Evolutionary conservation across 148 eudicot species (phyloP), one percentile per base, ranked within the genome.

Genomic region (Hydrangea macrophylla): DNA sequence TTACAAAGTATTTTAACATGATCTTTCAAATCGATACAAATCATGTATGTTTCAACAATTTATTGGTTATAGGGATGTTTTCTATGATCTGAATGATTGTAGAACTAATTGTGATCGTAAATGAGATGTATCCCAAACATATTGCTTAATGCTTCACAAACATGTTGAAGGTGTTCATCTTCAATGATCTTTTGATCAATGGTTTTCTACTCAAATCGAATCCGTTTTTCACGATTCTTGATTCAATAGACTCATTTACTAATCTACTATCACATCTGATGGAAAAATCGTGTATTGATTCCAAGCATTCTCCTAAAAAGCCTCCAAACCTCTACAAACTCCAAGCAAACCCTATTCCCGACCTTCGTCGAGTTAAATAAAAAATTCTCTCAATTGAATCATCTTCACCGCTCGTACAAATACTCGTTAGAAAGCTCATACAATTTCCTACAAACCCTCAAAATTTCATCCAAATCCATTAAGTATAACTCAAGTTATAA

Each of bases 361-460:
- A 88, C 93, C 91, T 80, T 68, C 55, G 58, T 48, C 6, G 15
- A 27, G 78, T 84, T 66, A 58, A 35, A 75, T 18, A 28, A 5
- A 57, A 60, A 74, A 79, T 70, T 79, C 87, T 85, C 81, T 76
- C 59, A 48, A 63, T 17, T 45, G 26, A 0, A 50, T 45, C n/a
- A 32, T 63, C 82, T 0, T 2, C 39, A 68, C 2, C 0, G 3
- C 22, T 1, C 77, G 42, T 53, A 13, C 12, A 12, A 78, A 67
- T 59, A 53, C 74, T 78, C 86, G 30, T 32, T 56, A 15, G 56
- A 77, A 85, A 85, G 75, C 90, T 90, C 45, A 87, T 64, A 66
- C 27, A 84, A 85, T 65, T 54, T 30, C 50, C 72, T 27, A 79
- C 68, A 51, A 62, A 55, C n/a, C 23, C 30, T 74, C 55, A 35